A percentile compares a stretch with the other conserved stretches of the same genome.
phyloP scores from a whole-genome alignment of 1,284 basidiomycete species.

The Prillingera fragicola region DNA sequence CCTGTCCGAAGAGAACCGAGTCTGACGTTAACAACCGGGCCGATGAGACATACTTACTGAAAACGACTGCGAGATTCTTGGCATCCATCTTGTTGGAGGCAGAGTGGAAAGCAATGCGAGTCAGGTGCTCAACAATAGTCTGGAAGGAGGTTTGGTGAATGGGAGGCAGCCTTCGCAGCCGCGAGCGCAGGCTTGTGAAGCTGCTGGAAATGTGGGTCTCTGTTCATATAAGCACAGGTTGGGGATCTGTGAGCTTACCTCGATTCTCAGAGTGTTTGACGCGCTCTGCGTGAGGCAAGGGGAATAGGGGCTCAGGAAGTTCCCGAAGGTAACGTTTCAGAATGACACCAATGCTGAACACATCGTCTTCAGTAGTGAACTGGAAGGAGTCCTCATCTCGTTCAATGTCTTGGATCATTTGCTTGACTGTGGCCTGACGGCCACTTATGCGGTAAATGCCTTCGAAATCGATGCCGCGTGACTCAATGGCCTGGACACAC shows the following conservation, averaged over 20 bases:
- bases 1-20: conserved; percentile 80
- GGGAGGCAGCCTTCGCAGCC: conserved; percentile 73
- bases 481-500: conserved; percentile 79
- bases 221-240: conserved; percentile 29
- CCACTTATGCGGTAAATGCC: conserved; percentile 62
- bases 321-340: conserved; percentile 84
- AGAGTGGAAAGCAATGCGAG: conserved; percentile 63
- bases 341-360: conserved; percentile 81
- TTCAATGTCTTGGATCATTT: conserved; percentile 83
- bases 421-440: conserved; percentile 74
- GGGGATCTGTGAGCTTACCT: conserved; percentile 50
- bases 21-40: conserved; percentile 11
- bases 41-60: conserved; percentile 53
- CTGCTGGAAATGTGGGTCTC: conserved; percentile 66
- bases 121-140: conserved; percentile 80
- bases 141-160: conserved; percentile 87
- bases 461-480: conserved; percentile 67
- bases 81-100: conserved; percentile 91
- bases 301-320: conserved; percentile 88
- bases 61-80: conserved; percentile 81
- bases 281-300: conserved; percentile 73
- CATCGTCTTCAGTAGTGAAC: conserved; percentile 73
- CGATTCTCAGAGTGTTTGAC: conserved; percentile 72
- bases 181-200: conserved; percentile 67
- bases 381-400: conserved; percentile 78